Base-by-base conservation (phyloP, 2,329 filamentous ascomycete genomes). In the Zymoseptoria crescenta region DNA sequence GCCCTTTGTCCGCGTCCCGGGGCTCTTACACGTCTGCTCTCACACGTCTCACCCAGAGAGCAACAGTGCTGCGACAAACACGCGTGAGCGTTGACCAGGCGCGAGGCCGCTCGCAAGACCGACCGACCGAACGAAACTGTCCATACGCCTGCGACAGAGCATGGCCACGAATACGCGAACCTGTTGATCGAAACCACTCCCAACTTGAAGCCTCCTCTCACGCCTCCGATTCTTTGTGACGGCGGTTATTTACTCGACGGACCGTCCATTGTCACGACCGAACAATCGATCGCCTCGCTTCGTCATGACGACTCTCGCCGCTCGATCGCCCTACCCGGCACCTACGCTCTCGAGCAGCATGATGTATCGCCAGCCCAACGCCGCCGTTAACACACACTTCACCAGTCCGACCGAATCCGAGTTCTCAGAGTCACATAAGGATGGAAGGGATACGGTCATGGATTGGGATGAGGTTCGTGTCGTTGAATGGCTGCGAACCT, bases 381-480 rank as follows among this genome's bases (percentile, higher is more conserved):
- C 35, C 4, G 59, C 55, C 50, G 55, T 59, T 56, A 67, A 61
- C 61, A 63, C 62, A 58, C 66, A 73, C 27, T 93, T 88, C 71
- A 83, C 85, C 49, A 96, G 90, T 72, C 91, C 92, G 51, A 96
- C 91, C 65, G 90, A 95, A 70, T 96, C 91, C 28, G 91, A 96
- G 67, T 96, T 96, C 74, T 94, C 90, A 24, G 91, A 96, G 65
- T 76, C 74, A 49, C 81, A 83, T 68, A 90, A 93, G 66, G 65
- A 69, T n/a, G 62, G 63, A 20, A 59, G 60, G 21, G 65, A 68
- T 41, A 65, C 57, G 19, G 60, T 68, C n/a, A 67, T 84, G 80
- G 67, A 80, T 76, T 97, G 93, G 93, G 87, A 93, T 71, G 94
- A 97, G 77, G 88, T 92, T 66, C 86, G 86, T 66, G 94, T 99